Percentiles rank a stretch among this genome's conserved stretches.
Conservation (phyloP, 345 rosid genomes). For the Excoecaria cochinchinensis region DNA sequence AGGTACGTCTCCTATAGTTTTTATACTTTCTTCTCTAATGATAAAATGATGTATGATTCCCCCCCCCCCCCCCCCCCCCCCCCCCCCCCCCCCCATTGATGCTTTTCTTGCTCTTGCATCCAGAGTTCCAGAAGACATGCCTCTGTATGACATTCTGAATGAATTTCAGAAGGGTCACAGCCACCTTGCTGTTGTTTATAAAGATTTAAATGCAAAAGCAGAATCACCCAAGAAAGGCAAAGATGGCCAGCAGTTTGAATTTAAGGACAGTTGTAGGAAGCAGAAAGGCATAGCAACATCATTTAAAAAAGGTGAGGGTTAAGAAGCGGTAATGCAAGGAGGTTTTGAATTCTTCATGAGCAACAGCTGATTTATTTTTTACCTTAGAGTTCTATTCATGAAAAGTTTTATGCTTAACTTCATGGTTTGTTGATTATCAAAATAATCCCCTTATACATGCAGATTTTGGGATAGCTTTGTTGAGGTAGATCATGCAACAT, state of each 20-base stretch:
- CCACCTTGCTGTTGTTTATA: conserved; percentile 90
- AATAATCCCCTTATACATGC: not conserved
- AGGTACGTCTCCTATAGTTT: conserved; percentile 40
- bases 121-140: conserved; percentile 87
- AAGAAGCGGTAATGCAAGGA: conserved; percentile 9
- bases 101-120: conserved; percentile 16
- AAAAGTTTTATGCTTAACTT: not conserved
- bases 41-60: not conserved
- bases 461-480: not conserved
- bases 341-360: not conserved
- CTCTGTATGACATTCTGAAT: conserved; percentile 85
- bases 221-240: conserved; percentile 35
- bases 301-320: conserved; percentile 43
- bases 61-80: too few relatives aligned
- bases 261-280: conserved; percentile 62
- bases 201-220: conserved; percentile 49
- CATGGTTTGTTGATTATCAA: not conserved
- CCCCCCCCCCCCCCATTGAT: too few relatives aligned
- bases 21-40: not conserved
- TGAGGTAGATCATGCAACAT: not conserved
- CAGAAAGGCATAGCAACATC: conserved; percentile 41
- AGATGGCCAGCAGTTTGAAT: conserved; percentile 37
- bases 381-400: not conserved
- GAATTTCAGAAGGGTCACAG: conserved; percentile 98
- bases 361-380: not conserved